These are phyloP conservation scores for Picea sitchensis DNA, from an alignment of 75 land plant species.

Conservation along the genomic window DNA sequence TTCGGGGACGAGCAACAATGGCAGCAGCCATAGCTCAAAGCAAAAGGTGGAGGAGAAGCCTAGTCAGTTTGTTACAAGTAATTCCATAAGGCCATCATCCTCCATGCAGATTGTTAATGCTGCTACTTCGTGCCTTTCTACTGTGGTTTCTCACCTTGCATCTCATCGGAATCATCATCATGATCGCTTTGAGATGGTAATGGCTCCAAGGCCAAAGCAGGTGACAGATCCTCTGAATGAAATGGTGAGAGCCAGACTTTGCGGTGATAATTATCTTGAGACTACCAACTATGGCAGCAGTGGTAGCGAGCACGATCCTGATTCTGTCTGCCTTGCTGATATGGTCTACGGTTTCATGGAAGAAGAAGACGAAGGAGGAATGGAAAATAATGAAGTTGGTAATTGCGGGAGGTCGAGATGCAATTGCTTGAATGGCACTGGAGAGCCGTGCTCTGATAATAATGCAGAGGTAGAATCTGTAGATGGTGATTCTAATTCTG, in stretches of 20 bases:
- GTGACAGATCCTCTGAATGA: slow-evolving; percentile 21
- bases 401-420: slow-evolving; percentile 8
- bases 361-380: not conserved
- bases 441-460: too few relatives aligned
- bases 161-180: too few relatives aligned
- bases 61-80: too few relatives aligned
- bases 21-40: too few relatives aligned
- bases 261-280: slow-evolving; percentile 6
- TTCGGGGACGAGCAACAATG: too few relatives aligned
- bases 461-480: not conserved
- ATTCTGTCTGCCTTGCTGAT: not conserved
- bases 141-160: too few relatives aligned
- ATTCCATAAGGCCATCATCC: too few relatives aligned
- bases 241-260: slow-evolving; percentile 21
- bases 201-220: slow-evolving; percentile 1
- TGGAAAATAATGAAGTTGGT: not conserved
- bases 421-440: slow-evolving; percentile 18
- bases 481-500: not conserved
- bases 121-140: too few relatives aligned
- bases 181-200: too few relatives aligned
- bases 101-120: too few relatives aligned
- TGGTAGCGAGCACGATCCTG: slow-evolving; percentile 27
- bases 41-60: too few relatives aligned
- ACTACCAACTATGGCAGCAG: slow-evolving; percentile 12
- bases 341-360: slow-evolving; percentile 25